Conservation (phyloP, 2,329 filamentous ascomycete genomes). For the Cytospora piceae region DNA sequence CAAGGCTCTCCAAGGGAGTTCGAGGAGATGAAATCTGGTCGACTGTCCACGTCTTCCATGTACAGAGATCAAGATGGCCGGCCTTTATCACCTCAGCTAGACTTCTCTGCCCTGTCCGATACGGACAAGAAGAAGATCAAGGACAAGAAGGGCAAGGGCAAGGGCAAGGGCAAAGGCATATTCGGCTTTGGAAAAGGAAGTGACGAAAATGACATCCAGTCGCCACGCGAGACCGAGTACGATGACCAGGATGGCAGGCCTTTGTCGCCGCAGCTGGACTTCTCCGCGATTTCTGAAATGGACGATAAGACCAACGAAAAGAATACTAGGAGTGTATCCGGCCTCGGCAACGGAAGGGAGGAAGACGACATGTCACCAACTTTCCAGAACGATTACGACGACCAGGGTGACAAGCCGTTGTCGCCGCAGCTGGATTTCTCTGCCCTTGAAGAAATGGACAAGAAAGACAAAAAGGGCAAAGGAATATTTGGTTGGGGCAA, state of each 20-base stretch:
- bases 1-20: constrained; percentile 1
- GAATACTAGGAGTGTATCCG: background rate
- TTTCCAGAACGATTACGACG: background rate
- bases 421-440: background rate
- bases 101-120: background rate
- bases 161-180: background rate
- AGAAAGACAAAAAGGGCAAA: constrained; percentile 18
- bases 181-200: background rate
- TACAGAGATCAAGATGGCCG: background rate
- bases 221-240: background rate
- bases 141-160: background rate
- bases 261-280: background rate
- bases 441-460: background rate
- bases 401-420: background rate
- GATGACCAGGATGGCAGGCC: background rate
- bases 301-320: background rate
- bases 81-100: background rate
- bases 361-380: background rate
- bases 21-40: background rate
- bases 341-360: background rate
- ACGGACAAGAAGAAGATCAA: background rate
- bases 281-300: background rate
- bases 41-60: background rate
- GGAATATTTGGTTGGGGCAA: background rate
- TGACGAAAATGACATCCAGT: background rate